phyloP scores from a whole-genome alignment of 2,329 filamentous ascomycete genomes.

The Cladophialophora exuberans region DNA sequence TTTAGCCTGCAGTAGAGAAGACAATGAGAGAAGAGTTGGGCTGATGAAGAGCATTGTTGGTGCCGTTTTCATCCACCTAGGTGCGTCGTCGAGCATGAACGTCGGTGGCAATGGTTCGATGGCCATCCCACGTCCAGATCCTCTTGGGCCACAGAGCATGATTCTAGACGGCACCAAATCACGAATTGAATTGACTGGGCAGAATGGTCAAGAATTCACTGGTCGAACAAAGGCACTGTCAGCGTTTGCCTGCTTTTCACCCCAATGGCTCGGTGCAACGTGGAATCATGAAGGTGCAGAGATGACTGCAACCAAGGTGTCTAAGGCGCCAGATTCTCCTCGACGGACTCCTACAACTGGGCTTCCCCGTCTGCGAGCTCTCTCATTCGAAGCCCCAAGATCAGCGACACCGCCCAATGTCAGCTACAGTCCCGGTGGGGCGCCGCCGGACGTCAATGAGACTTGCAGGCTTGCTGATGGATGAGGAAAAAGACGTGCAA shows the following conservation, averaged over 20 bases:
- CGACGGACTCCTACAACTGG: conserved; percentile 22
- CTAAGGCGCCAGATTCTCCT: conserved; percentile 20
- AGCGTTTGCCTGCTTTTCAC: conserved; percentile 18
- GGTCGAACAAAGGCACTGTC: conserved; percentile 17
- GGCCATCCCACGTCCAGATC: conserved; percentile 4
- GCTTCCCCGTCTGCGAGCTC: conserved; percentile 19
- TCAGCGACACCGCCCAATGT: conserved; percentile 28
- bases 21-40: background rate
- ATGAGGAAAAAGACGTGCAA: conserved; percentile 16
- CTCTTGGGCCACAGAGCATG: conserved; percentile 3
- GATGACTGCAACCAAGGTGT: conserved; percentile 14
- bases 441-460: conserved; percentile 5
- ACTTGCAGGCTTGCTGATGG: conserved; percentile 12
- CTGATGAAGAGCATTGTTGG: background rate
- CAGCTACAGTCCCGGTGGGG: conserved; percentile 20
- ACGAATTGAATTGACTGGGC: conserved; percentile 7
- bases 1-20: conserved; percentile 3
- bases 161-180: conserved; percentile 10
- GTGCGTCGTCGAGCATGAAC: conserved; percentile 2
- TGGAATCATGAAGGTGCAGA: conserved; percentile 23
- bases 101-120: conserved; percentile 4
- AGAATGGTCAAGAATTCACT: conserved; percentile 2
- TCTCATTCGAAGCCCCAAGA: conserved; percentile 31
- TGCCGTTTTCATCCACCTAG: conserved; percentile 9
- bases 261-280: conserved; percentile 31